Evolutionary conservation across 331 rosid genomes (phyloP).

Genomic region (Quercus tomentella): DNA sequence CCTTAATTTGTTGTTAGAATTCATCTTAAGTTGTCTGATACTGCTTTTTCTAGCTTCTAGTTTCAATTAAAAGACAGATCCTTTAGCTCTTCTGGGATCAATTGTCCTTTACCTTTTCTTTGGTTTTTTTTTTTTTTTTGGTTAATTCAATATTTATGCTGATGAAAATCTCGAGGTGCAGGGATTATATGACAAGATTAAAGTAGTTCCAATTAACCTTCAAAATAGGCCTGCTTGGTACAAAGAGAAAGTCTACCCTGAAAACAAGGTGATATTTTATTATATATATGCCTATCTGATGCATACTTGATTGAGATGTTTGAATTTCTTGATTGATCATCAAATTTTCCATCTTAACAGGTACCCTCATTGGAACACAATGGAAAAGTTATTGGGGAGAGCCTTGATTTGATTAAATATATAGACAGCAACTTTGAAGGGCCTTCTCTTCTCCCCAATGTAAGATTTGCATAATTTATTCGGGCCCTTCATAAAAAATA

Average conservation of each 20-base stretch:
- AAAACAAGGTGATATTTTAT: constrained; percentile 46
- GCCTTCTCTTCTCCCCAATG: constrained; percentile 56
- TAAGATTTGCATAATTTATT: constrained; percentile 24
- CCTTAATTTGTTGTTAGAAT: no score
- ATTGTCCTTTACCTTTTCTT: background rate
- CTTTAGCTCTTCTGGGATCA: background rate
- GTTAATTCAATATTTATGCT: no score
- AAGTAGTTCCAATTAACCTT: constrained; percentile 37
- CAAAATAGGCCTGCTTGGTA: constrained; percentile 53
- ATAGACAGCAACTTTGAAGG: constrained; percentile 74
- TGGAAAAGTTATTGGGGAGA: constrained; percentile 76
- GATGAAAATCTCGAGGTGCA: background rate
- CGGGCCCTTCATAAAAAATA: background rate
- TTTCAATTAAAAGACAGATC: background rate
- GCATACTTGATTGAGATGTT: constrained; percentile 1
- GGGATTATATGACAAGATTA: constrained; percentile 47
- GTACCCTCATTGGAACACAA: constrained; percentile 91
- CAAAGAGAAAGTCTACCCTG: constrained; percentile 61
- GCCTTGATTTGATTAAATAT: constrained; percentile 86
- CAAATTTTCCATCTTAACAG: constrained; percentile 21
- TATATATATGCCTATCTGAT: background rate
- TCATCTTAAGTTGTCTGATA: no score
- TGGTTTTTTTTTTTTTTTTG: no score
- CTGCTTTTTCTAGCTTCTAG: no score
- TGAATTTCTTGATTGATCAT: background rate